Evolutionary conservation across 441 rosid species (phyloP).

Genomic region (Dalechampia spathulata): DNA sequence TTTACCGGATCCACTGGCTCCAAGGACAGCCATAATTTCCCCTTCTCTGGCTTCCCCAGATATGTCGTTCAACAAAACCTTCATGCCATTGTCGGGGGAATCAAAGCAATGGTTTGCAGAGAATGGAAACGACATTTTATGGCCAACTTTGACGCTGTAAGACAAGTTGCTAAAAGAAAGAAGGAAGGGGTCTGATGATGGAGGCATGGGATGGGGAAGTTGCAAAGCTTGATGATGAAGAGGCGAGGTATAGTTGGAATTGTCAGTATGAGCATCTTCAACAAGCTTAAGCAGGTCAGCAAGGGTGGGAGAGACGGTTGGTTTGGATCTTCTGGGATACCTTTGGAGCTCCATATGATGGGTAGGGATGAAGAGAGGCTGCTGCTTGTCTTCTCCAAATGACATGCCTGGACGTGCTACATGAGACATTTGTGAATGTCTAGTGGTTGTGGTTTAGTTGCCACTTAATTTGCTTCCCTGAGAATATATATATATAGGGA

Average conservation of each 20-base stretch:
- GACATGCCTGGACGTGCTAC: constrained; percentile 24
- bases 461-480: constrained; percentile 7
- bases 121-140: constrained; percentile 25
- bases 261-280: constrained; percentile 39
- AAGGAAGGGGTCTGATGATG: constrained; percentile 42
- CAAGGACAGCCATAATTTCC: constrained; percentile 73
- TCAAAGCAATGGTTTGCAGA: constrained; percentile 18
- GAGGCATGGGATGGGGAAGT: constrained; percentile 20
- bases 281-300: constrained; percentile 57
- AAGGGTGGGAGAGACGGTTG: constrained; percentile 40
- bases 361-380: constrained; percentile 4
- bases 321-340: constrained; percentile 16
- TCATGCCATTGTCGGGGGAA: constrained; percentile 16
- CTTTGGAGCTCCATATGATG: constrained; percentile 35
- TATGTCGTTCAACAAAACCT: constrained; percentile 41
- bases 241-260: constrained; percentile 12
- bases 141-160: constrained; percentile 41
- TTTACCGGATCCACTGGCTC: constrained; percentile 73
- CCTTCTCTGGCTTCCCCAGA: constrained; percentile 70
- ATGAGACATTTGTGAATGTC: constrained; percentile 26
- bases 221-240: constrained; percentile 34
- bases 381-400: background rate
- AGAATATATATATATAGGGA: constrained; percentile 31
- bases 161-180: constrained; percentile 50
- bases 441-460: constrained; percentile 20